phyloP scores from a whole-genome alignment of 2,329 filamentous ascomycete genomes.

The Didymella glomerata region DNA sequence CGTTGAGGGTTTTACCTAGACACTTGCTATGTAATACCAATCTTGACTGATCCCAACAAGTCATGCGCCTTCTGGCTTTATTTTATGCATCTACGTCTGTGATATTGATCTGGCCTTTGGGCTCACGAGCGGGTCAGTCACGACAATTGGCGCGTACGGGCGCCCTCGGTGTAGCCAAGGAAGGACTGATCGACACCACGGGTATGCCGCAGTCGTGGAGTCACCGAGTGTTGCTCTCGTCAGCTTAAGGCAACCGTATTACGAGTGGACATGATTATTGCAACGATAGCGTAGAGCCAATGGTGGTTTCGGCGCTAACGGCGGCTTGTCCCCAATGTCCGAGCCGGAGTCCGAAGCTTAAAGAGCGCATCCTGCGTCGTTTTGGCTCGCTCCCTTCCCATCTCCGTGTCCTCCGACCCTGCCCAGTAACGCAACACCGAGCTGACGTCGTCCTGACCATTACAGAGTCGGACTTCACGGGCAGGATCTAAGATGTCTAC shows the following conservation, averaged over 20 bases:
- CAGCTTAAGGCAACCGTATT: background rate
- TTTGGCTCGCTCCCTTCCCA: slow-evolving; percentile 22
- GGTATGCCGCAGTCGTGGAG: background rate
- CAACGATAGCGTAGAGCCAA: background rate
- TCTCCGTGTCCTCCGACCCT: slow-evolving; percentile 27
- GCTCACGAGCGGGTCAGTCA: too few relatives aligned
- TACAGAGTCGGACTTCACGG: background rate
- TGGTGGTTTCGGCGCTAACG: slow-evolving; percentile 1
- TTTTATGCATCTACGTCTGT: background rate
- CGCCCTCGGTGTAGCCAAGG: too few relatives aligned
- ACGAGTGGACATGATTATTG: background rate
- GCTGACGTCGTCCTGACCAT: background rate
- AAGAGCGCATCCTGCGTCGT: slow-evolving; percentile 9
- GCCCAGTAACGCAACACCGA: background rate
- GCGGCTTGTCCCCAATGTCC: slow-evolving; percentile 11
- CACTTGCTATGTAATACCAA: background rate
- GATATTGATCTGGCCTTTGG: background rate
- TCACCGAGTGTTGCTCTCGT: background rate
- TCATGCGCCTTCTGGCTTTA: background rate
- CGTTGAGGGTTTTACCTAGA: slow-evolving; percentile 27
- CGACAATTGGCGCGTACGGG: background rate
- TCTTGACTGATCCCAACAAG: background rate
- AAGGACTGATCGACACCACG: background rate
- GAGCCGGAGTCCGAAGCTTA: slow-evolving; percentile 18
- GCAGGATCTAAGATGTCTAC: background rate